Base-by-base conservation (phyloP, 208 protist genomes). In the Crithidia fasciculata region DNA sequence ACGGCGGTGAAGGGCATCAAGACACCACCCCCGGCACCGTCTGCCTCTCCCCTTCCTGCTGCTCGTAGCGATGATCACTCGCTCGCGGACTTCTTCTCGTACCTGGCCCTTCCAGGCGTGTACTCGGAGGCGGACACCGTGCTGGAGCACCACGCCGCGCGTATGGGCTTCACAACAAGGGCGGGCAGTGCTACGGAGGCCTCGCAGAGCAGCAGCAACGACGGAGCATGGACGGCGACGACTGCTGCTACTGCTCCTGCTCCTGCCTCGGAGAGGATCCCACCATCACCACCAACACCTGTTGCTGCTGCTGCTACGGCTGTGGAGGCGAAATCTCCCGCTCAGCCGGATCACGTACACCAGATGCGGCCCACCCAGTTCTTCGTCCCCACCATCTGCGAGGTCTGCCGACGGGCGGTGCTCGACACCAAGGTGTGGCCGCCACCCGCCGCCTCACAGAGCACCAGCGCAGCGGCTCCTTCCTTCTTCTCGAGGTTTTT, bases 311-410 rank as follows among this genome's bases (percentile, higher is more conserved):
- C 54, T 59, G 40, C 37, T 2, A 19, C 37, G 3, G 15, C 64
- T 12, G 39, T 52, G 7, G n/a, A 49, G 16, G 15, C 64, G 28
- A 28, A 1, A 28, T 28, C 28, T 28, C 28, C 28, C 28, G 18
- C 39, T 9, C 52, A 18, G 39, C 52, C 52, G 2, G 0, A 6
- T 13, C 80, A 84, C 56, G 54, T 74, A 0, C 74, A 84, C 52
- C 62, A 56, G 60, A 59, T 84, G 43, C 69, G 60, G 41, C 65
- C 56, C 16, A 68, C 53, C 7, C 62, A 69, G 50, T 81, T 81
- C 40, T 54, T 76, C 36, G 18, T 81, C 8, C 76, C 68, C 6
- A 53, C 63, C 0, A 40, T 66, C 28, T 81, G 76, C 47, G 63
- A 52, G 41, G 60, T 74, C n/a, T 81, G 76, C 63, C 54, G 50